Base-by-base conservation (phyloP, 176 grass and related monocot genomes). In the Thinopyrum elongatum region DNA sequence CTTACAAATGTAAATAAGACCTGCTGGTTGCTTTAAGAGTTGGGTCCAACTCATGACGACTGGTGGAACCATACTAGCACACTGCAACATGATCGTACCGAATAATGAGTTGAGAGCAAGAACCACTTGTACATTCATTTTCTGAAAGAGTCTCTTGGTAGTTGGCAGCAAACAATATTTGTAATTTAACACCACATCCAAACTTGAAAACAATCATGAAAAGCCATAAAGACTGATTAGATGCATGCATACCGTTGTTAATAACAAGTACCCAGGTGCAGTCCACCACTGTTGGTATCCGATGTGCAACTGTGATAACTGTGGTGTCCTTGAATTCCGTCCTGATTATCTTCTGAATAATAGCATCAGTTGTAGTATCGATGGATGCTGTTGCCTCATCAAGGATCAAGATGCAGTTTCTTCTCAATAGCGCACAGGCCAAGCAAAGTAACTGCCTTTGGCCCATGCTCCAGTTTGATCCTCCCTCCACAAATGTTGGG, bases 381-480 rank as follows among this genome's bases (percentile, higher is more conserved):
- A 94, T 94, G 4, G 92, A 94, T 31, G 86, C 87, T 12, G 92
- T 94, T 8, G 92, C 89, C 74, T 91, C 92, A 44, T 94, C 92
- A 30, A 94, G 84, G 12, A 94, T 87, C 70, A 94, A 44, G 61
- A 94, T 94, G 8, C 80, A 75, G 51, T 76, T 89, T 62, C 63
- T 59, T 64, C 89, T 89, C 68, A 91, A 68, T 47, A 94, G 70
- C 33, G 92, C 89, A 49, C 92, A 83, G 17, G 89, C 86, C 60
- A 94, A 76, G 64, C 92, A 94, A 66, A 94, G 89, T 26, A 94
- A 87, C 89, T 94, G 65, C 65, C 65, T 68, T 30, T 68, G 65
- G 30, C 65, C 65, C 65, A 35, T 68, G 30, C 65, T 68, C 92
- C 89, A 94, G 38, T 94, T 94, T 34, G 87, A 94, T 8, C 92